Percentiles rank a stretch among this genome's conserved stretches.
Evolutionary conservation across 2,329 filamentous ascomycete genomes (phyloP).

Genomic region (Phaeomoniella chlamydospora): DNA sequence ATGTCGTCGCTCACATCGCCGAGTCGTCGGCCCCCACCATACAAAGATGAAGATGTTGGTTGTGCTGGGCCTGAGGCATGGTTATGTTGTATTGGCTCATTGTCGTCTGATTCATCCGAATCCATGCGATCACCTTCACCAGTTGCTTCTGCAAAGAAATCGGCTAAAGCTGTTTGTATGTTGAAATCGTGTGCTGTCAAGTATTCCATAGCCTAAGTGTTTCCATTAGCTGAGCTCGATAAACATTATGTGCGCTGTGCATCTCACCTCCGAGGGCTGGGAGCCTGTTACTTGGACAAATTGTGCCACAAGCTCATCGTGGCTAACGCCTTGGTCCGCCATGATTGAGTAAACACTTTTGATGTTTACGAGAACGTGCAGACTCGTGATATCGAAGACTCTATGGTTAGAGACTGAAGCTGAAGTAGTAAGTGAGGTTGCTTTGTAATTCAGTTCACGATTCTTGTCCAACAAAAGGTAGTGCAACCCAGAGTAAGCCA

Average conservation of each 20-base stretch:
- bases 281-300: slow-evolving; percentile 44
- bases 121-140: slow-evolving; percentile 8
- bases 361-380: slow-evolving; percentile 4
- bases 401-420: no score
- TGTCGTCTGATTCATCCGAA: slow-evolving; percentile 14
- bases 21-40: slow-evolving; percentile 17
- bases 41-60: slow-evolving; percentile 6
- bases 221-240: slow-evolving; percentile 2
- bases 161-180: slow-evolving; percentile 44
- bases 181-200: slow-evolving; percentile 54
- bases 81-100: slow-evolving; percentile 11
- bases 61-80: slow-evolving; percentile 2
- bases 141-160: slow-evolving; percentile 36
- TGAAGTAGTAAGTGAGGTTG: no score
- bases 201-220: slow-evolving; percentile 48
- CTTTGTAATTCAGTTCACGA: no score
- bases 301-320: slow-evolving; percentile 31
- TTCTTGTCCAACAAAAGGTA: no score
- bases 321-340: slow-evolving; percentile 4
- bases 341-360: slow-evolving; percentile 7
- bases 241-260: neutral
- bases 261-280: slow-evolving; percentile 30
- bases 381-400: no score
- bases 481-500: no score
- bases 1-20: slow-evolving; percentile 13